These are phyloP conservation scores for Podospora pseudopauciseta DNA, from an alignment of 495 filamentous ascomycete genomes.

Conservation along the genomic window DNA sequence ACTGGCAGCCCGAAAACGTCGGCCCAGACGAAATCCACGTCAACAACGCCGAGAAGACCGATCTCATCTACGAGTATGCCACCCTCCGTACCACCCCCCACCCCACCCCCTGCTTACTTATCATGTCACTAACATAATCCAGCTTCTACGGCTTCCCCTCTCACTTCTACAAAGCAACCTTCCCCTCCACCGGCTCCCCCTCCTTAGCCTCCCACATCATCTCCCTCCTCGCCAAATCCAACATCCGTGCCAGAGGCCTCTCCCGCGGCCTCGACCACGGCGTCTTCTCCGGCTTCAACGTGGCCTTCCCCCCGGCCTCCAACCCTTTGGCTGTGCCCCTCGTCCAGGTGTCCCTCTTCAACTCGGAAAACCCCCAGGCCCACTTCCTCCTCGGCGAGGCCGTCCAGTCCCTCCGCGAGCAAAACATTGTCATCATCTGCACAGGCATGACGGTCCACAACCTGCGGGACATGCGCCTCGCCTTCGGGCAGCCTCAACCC, in stretches of 20 bases:
- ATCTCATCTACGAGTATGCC: conserved; percentile 68
- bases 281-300: conserved; percentile 70
- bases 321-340: conserved; percentile 76
- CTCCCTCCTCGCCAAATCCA: conserved; percentile 51
- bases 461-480: conserved; percentile 59
- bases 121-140: neutral
- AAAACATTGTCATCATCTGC: conserved; percentile 68
- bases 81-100: neutral
- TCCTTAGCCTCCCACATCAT: conserved; percentile 65
- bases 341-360: conserved; percentile 76
- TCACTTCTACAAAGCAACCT: conserved; percentile 59
- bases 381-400: conserved; percentile 73
- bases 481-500: conserved; percentile 44
- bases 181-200: conserved; percentile 63
- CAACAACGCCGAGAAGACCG: conserved; percentile 64
- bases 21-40: conserved; percentile 56
- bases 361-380: conserved; percentile 61
- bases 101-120: conserved; percentile 27
- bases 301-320: conserved; percentile 63
- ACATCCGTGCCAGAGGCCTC: conserved; percentile 62
- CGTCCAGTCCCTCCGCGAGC: conserved; percentile 62
- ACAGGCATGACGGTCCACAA: conserved; percentile 91
- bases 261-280: conserved; percentile 77
- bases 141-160: conserved; percentile 72
- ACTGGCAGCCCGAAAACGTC: conserved; percentile 61